Evolutionary conservation across 176 grass and related monocot genomes (phyloP).

Genomic region (Paspalum notatum): DNA sequence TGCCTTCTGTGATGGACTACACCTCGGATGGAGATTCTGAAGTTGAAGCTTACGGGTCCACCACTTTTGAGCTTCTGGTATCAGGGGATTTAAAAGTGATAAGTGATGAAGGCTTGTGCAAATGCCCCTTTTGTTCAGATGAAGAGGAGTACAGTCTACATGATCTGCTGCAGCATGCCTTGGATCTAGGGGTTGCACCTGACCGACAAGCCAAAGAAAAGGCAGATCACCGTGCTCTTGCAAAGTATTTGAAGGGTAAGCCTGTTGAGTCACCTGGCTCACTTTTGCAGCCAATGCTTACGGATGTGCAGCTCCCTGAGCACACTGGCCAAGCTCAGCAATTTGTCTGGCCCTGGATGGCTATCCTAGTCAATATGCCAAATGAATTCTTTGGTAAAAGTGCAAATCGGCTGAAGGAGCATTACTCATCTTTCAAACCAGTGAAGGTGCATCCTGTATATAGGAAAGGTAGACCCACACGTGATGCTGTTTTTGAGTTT

Average conservation of each 20-base stretch:
- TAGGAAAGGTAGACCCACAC: constrained; percentile 40
- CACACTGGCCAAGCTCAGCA: constrained; percentile 39
- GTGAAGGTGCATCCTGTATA: constrained; percentile 59
- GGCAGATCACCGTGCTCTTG: constrained; percentile 66
- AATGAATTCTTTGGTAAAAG: constrained; percentile 56
- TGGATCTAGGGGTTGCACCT: constrained; percentile 48
- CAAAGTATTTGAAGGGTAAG: constrained; percentile 59
- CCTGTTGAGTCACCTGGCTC: constrained; percentile 2
- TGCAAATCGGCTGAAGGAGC: constrained; percentile 68
- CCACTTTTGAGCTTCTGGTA: constrained; percentile 45
- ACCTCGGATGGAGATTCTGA: constrained; percentile 56
- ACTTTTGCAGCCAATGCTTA: constrained; percentile 11
- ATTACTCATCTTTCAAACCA: constrained; percentile 50
- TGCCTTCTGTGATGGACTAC: constrained; percentile 50
- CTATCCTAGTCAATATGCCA: constrained; percentile 63
- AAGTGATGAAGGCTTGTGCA: constrained; percentile 40
- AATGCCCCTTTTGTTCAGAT: constrained; percentile 77
- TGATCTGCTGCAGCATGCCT: constrained; percentile 77
- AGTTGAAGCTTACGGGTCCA: constrained; percentile 52
- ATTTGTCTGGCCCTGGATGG: constrained; percentile 75
- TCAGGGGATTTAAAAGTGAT: constrained; percentile 56
- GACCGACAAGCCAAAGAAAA: constrained; percentile 56
- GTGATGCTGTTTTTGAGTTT: constrained; percentile 70
- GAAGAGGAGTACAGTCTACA: constrained; percentile 47
- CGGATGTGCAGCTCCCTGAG: constrained; percentile 30